These are phyloP conservation scores for Suillus subluteus DNA, from an alignment of 768 basidiomycete genomes.

Conservation along the genomic window DNA sequence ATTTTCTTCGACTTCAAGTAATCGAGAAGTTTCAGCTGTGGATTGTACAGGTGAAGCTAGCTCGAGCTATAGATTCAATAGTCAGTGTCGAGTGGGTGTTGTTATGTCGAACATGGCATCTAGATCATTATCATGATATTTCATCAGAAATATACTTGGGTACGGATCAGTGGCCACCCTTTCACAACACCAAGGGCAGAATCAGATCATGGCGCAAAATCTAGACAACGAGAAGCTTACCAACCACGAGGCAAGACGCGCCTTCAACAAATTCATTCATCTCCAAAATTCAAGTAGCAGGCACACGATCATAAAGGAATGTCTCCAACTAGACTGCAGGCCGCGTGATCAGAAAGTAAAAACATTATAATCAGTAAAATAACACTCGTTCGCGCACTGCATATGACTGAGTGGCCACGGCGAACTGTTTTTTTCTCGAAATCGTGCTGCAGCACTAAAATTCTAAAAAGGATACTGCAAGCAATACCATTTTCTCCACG, in stretches of 20 bases:
- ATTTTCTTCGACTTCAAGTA: constrained; percentile 64
- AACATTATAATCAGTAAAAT: background rate
- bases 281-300: background rate
- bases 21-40: constrained; percentile 65
- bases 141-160: background rate
- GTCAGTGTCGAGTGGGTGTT: background rate
- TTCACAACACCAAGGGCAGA: too few species aligned
- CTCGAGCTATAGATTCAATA: constrained; percentile 54
- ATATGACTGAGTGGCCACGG: too few species aligned
- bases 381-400: too few species aligned
- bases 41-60: constrained; percentile 78
- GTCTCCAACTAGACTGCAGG: background rate
- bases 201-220: too few species aligned
- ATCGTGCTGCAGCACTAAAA: background rate
- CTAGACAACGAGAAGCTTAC: background rate
- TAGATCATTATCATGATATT: background rate
- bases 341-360: background rate
- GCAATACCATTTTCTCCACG: background rate
- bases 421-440: too few species aligned
- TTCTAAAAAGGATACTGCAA: background rate
- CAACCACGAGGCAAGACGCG: background rate
- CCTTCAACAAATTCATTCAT: too few species aligned
- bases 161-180: background rate
- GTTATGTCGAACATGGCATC: constrained; percentile 39
- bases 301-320: background rate